These are phyloP conservation scores for Xanthoconium separans DNA, from an alignment of 1,284 basidiomycete genomes.

Conservation along the genomic window DNA sequence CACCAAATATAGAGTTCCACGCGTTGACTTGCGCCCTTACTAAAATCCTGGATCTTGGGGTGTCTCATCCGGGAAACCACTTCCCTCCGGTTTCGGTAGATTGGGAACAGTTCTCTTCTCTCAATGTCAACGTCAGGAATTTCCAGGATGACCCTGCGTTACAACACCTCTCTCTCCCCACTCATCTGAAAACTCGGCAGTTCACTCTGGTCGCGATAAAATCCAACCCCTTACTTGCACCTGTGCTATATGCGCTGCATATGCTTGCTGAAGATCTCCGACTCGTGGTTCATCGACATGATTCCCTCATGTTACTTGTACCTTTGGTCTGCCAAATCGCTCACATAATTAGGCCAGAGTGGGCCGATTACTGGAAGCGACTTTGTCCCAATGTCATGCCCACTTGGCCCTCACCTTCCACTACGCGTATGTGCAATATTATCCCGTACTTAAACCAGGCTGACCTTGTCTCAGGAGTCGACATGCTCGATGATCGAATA, in stretches of 20 bases:
- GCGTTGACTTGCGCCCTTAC: slow-evolving; percentile 54
- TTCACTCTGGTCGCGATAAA: slow-evolving; percentile 23
- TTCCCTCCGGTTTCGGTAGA: slow-evolving; percentile 9
- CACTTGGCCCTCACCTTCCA: slow-evolving; percentile 53
- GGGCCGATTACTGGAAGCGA: slow-evolving; percentile 87
- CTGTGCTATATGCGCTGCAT: slow-evolving; percentile 70
- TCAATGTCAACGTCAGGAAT: slow-evolving; percentile 44
- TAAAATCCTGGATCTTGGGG: slow-evolving; percentile 46
- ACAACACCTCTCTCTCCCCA: slow-evolving; percentile 44
- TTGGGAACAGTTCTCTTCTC: slow-evolving; percentile 30
- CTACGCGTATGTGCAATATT: slow-evolving; percentile 40
- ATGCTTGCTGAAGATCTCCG: slow-evolving; percentile 72
- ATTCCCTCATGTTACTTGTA: slow-evolving; percentile 58
- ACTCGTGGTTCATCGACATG: slow-evolving; percentile 51
- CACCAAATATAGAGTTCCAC: slow-evolving; percentile 53
- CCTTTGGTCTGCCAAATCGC: slow-evolving; percentile 71
- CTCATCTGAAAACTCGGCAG: slow-evolving; percentile 24
- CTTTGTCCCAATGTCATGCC: slow-evolving; percentile 60
- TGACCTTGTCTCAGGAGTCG: slow-evolving; percentile 36
- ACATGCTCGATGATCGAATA: slow-evolving; percentile 59
- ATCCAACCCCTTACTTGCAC: slow-evolving; percentile 46
- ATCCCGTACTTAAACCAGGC: background rate
- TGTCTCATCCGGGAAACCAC: slow-evolving; percentile 10
- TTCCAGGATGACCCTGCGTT: slow-evolving; percentile 62
- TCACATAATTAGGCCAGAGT: slow-evolving; percentile 66